Conservation (phyloP, 2,329 filamentous ascomycete species). For the Penicillium sp. region DNA sequence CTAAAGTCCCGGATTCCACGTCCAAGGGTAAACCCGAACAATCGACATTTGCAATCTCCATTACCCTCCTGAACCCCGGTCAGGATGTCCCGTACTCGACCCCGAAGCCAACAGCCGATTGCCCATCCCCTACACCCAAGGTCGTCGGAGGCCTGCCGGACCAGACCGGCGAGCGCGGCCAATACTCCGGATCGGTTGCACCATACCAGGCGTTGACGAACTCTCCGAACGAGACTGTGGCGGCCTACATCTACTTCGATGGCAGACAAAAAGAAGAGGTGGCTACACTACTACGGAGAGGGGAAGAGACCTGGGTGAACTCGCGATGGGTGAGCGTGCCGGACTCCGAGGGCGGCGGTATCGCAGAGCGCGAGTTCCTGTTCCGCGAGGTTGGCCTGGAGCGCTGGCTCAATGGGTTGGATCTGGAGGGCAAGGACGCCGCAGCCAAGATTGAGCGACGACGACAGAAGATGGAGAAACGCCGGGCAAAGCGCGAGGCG, state of each 20-base stretch:
- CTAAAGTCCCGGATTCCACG: conserved; percentile 71
- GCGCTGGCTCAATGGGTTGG: conserved; percentile 93
- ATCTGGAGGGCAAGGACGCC: conserved; percentile 90
- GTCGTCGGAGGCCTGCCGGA: conserved; percentile 75
- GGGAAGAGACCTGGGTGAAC: conserved; percentile 99
- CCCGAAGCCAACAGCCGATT: conserved; percentile 76
- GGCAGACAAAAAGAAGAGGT: conserved; percentile 95
- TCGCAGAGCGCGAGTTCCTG: conserved; percentile 94
- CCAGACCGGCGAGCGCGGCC: conserved; percentile 57
- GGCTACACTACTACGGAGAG: conserved; percentile 85
- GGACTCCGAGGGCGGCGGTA: conserved; percentile 85
- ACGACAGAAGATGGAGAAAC: conserved; percentile 76
- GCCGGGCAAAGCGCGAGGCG: conserved; percentile 74
- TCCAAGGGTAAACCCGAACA: conserved; percentile 80
- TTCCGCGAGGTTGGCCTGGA: conserved; percentile 97
- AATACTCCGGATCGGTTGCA: conserved; percentile 65
- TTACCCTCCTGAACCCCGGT: conserved; percentile 88
- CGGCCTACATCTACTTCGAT: conserved; percentile 99
- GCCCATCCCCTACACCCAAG: conserved; percentile 81
- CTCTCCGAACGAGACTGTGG: conserved; percentile 94
- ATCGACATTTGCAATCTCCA: conserved; percentile 96
- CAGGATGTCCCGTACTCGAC: conserved; percentile 91
- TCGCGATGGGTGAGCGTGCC: conserved; percentile 96
- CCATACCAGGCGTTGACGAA: conserved; percentile 93
- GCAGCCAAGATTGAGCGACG: conserved; percentile 76